A percentile compares a stretch with the other conserved stretches of the same genome.
Conservation (phyloP, 2,329 filamentous ascomycete species). For the Talaromyces sp. region DNA sequence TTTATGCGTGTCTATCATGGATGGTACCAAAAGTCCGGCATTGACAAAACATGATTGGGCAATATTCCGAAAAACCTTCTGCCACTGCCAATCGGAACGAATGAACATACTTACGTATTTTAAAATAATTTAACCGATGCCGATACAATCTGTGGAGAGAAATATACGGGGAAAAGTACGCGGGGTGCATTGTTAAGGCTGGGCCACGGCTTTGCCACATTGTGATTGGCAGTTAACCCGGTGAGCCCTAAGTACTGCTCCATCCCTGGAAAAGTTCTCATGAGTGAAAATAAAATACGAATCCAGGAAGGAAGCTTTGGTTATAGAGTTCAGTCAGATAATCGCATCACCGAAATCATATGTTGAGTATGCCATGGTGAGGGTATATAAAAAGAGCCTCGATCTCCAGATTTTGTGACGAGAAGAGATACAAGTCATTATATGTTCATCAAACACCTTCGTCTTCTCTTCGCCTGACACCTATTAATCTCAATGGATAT, state of each 20-base stretch:
- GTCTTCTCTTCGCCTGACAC: not conserved
- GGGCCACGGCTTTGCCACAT: not conserved
- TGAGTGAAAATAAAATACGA: not conserved
- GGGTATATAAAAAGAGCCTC: not conserved
- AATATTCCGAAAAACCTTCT: not conserved
- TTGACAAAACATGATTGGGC: not conserved
- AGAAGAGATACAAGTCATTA: not conserved
- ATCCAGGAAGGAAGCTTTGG: not conserved
- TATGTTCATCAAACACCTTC: not conserved
- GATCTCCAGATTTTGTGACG: not conserved
- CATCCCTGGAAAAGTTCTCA: not conserved
- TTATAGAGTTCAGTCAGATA: not conserved
- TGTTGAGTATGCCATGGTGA: not conserved
- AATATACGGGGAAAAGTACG: not conserved
- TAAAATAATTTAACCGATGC: not conserved
- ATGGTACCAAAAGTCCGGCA: not conserved
- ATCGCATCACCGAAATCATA: not conserved
- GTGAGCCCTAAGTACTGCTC: not conserved
- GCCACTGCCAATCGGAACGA: not conserved
- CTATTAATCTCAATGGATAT: not conserved
- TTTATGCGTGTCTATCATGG: not conserved
- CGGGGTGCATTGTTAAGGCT: not conserved
- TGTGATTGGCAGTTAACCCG: not conserved
- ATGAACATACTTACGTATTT: not conserved
- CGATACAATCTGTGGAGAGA: not conserved